Evolutionary conservation across 140 eudicot species (phyloP), one percentile per base, ranked within the genome.

Genomic region (Ambrosia hybrid): DNA sequence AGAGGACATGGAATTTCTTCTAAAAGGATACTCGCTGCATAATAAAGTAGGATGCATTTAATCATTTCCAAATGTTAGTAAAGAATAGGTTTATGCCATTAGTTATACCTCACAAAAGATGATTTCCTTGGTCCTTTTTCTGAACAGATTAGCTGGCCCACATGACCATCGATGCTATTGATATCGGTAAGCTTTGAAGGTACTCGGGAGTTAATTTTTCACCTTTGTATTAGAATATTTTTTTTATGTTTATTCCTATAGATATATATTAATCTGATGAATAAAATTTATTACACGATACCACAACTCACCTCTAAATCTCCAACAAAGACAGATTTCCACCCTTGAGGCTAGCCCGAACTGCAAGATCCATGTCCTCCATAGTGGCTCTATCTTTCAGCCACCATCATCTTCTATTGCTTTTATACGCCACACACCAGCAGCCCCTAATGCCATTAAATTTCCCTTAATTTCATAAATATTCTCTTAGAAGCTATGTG

Each of bases 111-210:
- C 85, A 37, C 87, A 79, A 5, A 59, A 51, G 74, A 86, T 71
- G 73, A 90, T 90, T 80, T 90, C 97, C 70, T 74, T 77, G 63
- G 85, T 65, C 95, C 87, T 87, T 76, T 90, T 90, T 69, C 86
- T 21, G 26, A 90, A 85, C 30, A 90, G 83, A 73, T 90, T 90
- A 30, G 97, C 97, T 5, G 97, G 97, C 21, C 97, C 97, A 76
- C 97, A 90, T 52, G 95, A 90, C 95, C 97, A 90, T 4, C 97
- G 89, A 65, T 90, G 97, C 72, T 90, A 95, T 77, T 90, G 97
- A 71, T 12, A 90, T 36, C 97, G 70, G 63, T 85, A 90, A 15
- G 95, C 97, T 82, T 90, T 90, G 70, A 87, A 87, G 58, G 97
- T 90, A 62, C 97, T 90, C 39, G 97, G 97, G 60, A 90, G 95